Conservation (phyloP, 2,329 filamentous ascomycete genomes). For the Fusarium sp. region DNA sequence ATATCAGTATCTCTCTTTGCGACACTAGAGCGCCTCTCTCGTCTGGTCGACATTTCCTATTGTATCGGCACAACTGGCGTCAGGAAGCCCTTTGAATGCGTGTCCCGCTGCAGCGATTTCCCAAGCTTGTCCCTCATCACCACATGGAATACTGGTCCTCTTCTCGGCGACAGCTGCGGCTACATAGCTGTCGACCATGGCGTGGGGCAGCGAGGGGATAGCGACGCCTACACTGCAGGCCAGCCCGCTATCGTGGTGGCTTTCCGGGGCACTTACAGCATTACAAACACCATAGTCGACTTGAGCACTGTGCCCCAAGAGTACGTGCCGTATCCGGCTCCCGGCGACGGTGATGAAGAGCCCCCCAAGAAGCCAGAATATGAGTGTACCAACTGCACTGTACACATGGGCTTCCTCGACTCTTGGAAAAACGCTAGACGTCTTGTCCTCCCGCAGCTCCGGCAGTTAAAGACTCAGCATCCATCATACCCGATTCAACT, state of each 20-base stretch:
- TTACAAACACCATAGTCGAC: conserved; percentile 91
- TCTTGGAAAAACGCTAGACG: conserved; percentile 84
- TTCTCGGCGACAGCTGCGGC: conserved; percentile 91
- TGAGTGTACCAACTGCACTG: conserved; percentile 86
- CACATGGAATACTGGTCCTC: conserved; percentile 90
- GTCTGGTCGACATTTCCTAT: conserved; percentile 93
- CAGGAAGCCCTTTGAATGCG: conserved; percentile 83
- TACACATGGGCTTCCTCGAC: conserved; percentile 89
- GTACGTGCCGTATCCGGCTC: conserved; percentile 86
- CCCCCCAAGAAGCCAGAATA: conserved; percentile 55
- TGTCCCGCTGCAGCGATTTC: conserved; percentile 88
- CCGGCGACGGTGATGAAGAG: conserved; percentile 55
- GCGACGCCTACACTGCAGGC: conserved; percentile 12
- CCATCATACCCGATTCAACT: conserved; percentile 81
- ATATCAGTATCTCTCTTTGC: conserved; percentile 69
- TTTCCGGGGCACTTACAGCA: conserved; percentile 94
- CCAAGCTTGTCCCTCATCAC: conserved; percentile 80
- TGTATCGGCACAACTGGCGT: conserved; percentile 91
- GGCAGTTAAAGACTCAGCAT: conserved; percentile 68
- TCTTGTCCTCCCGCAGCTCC: conserved; percentile 75
- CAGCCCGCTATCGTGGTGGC: conserved; percentile 77
- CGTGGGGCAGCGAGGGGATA: conserved; percentile 30
- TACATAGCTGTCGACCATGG: conserved; percentile 89
- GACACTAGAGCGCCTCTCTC: conserved; percentile 87
- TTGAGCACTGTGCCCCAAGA: conserved; percentile 89